Evolutionary conservation across 2,329 filamentous ascomycete species (phyloP).

Genomic region (Fusarium tupiense): DNA sequence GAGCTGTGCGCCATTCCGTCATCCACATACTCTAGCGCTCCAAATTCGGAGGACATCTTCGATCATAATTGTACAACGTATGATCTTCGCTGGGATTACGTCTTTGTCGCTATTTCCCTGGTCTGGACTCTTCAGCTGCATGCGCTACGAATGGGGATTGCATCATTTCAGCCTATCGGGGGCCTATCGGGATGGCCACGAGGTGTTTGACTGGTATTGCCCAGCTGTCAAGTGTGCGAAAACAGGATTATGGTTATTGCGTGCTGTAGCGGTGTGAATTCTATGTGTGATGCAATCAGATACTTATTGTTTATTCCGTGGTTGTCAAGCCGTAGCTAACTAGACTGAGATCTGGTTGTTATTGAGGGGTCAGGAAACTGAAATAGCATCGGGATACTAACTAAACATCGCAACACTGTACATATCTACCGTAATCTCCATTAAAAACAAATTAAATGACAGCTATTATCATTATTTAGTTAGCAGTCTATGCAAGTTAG

Average conservation of each 20-base stretch:
- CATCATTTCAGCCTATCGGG: slow-evolving; percentile 19
- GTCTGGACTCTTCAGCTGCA: background rate
- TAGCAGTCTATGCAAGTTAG: fast-evolving
- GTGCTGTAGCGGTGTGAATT: background rate
- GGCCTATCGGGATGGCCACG: background rate
- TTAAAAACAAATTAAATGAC: no score
- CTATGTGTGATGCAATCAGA: no score
- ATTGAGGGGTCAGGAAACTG: no score
- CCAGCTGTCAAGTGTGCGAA: background rate
- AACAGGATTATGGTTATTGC: slow-evolving; percentile 14
- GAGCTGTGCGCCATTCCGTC: slow-evolving; percentile 21
- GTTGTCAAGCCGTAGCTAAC: background rate
- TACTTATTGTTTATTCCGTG: no score
- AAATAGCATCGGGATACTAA: no score
- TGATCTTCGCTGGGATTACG: slow-evolving; percentile 11
- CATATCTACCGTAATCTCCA: no score
- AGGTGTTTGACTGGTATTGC: background rate
- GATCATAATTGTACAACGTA: background rate
- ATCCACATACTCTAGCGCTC: slow-evolving; percentile 5
- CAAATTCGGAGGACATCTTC: background rate
- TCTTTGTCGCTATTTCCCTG: slow-evolving; percentile 1
- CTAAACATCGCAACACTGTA: no score
- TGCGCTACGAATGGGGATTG: background rate
- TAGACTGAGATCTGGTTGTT: no score
- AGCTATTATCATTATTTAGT: background rate